Percentiles rank a stretch among this genome's conserved stretches.
Conservation (phyloP, 257 asterid genomes). For the Solanum medicagineum region DNA sequence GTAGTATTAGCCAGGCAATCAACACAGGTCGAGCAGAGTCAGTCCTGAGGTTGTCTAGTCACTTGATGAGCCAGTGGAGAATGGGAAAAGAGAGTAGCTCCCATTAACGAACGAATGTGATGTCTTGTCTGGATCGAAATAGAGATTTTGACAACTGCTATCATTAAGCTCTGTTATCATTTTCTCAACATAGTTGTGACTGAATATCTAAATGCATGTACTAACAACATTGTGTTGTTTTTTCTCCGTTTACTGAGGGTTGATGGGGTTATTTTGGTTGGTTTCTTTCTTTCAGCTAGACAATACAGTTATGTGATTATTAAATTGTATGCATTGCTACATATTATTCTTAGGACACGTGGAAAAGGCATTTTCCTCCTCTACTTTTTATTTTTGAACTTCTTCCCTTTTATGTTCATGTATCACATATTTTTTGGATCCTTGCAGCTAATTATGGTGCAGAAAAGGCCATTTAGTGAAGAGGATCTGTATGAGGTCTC, state of each 20-base stretch:
- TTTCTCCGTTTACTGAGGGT: not conserved
- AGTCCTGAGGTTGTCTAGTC: not conserved
- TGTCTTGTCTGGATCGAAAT: no score
- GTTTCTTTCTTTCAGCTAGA: not conserved
- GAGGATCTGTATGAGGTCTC: constrained; percentile 46
- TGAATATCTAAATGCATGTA: not conserved
- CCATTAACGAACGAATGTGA: not conserved
- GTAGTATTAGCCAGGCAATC: not conserved
- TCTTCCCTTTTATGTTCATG: not conserved
- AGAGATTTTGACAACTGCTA: not conserved
- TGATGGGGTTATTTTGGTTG: not conserved
- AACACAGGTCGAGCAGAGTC: not conserved
- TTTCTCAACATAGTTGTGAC: not conserved
- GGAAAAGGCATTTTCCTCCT: not conserved
- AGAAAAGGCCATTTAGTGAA: constrained; percentile 49
- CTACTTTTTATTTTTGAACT: not conserved
- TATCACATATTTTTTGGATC: not conserved
- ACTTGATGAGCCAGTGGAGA: not conserved
- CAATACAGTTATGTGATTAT: not conserved
- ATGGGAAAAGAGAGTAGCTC: no score
- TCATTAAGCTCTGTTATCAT: not conserved
- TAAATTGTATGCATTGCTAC: not conserved
- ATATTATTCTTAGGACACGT: not conserved
- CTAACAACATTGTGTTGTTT: not conserved
- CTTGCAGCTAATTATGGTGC: constrained; percentile 32